Percentiles rank a stretch among this genome's conserved stretches.
Conservation (phyloP, 2,329 filamentous ascomycete species). For the Incumbomyces lentus region DNA sequence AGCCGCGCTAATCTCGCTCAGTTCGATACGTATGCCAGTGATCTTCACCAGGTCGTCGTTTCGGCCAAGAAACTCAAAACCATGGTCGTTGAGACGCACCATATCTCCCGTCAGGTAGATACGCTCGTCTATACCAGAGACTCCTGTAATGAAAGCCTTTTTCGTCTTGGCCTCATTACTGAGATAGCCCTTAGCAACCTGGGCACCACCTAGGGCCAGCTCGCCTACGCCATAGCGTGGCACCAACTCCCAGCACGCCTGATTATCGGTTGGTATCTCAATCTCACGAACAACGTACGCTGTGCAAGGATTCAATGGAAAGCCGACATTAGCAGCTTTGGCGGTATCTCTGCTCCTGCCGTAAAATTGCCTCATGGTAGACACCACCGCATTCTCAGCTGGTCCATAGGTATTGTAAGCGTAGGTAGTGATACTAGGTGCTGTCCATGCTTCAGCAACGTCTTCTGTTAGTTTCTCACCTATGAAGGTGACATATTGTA, state of each 20-base stretch:
- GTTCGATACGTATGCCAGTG: conserved; percentile 54
- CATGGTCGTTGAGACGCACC: conserved; percentile 40
- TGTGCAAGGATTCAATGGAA: not conserved
- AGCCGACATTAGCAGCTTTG: not conserved
- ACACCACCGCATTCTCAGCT: conserved; percentile 28
- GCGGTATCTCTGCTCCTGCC: not conserved
- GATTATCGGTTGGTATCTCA: not conserved
- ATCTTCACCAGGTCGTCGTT: conserved; percentile 60
- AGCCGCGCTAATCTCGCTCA: conserved; percentile 32
- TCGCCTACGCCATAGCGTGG: conserved; percentile 27
- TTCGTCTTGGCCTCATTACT: conserved; percentile 41
- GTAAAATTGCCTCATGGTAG: conserved; percentile 15
- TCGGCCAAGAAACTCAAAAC: conserved; percentile 38
- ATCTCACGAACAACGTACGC: not conserved
- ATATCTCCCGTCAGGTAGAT: conserved; percentile 32
- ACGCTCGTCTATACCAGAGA: not conserved
- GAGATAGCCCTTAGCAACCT: conserved; percentile 75
- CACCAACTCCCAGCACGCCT: not conserved
- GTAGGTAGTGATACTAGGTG: conserved; percentile 20
- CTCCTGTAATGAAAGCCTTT: not conserved
- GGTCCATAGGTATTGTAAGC: conserved; percentile 33
- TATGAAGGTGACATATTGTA: conserved; percentile 27
- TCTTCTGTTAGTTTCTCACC: conserved; percentile 26
- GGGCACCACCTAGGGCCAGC: conserved; percentile 29
- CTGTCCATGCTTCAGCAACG: conserved; percentile 30